A percentile compares a stretch with the other conserved stretches of the same genome.
Conservation (phyloP, 805 yeast species). For the Citeromyces matritensis region DNA sequence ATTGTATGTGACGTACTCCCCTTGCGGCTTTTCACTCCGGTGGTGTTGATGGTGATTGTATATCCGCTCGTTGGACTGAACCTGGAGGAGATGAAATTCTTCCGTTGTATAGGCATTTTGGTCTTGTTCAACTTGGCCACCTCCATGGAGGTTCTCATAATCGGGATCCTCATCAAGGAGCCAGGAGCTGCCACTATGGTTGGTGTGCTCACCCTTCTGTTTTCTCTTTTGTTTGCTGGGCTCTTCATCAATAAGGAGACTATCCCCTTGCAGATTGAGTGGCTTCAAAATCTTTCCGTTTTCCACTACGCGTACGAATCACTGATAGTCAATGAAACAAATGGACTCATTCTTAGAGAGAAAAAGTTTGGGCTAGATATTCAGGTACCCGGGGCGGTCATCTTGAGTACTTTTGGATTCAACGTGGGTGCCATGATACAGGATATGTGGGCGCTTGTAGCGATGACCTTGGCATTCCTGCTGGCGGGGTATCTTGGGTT, state of each 20-base stretch:
- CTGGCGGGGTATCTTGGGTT: conserved; percentile 62
- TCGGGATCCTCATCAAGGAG: conserved; percentile 79
- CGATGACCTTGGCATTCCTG: conserved; percentile 44
- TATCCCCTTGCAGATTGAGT: conserved; percentile 31
- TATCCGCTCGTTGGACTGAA: conserved; percentile 88
- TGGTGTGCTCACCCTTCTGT: conserved; percentile 71
- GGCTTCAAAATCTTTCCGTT: conserved; percentile 73
- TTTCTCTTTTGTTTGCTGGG: conserved; percentile 87
- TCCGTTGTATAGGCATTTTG: conserved; percentile 53
- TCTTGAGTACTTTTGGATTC: conserved; percentile 89
- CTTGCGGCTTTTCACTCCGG: conserved; percentile 82
- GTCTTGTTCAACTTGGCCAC: conserved; percentile 79
- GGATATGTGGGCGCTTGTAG: conserved; percentile 47
- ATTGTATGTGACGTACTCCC: conserved; percentile 89
- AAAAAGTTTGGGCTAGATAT: conserved; percentile 86
- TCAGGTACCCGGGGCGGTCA: conserved; percentile 96
- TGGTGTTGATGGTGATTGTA: conserved; percentile 60
- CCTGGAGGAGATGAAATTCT: conserved; percentile 59
- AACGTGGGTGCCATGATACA: conserved; percentile 59
- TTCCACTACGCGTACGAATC: conserved; percentile 97
- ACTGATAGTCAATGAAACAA: conserved; percentile 82
- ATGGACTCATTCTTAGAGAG: conserved; percentile 69
- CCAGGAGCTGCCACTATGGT: conserved; percentile 85
- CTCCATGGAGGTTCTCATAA: conserved; percentile 69
- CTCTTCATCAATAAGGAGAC: conserved; percentile 74